Percentiles rank a stretch among this genome's conserved stretches.
Evolutionary conservation across 2,329 filamentous ascomycete genomes (phyloP).

Genomic region (Paecilomyces fulvus): DNA sequence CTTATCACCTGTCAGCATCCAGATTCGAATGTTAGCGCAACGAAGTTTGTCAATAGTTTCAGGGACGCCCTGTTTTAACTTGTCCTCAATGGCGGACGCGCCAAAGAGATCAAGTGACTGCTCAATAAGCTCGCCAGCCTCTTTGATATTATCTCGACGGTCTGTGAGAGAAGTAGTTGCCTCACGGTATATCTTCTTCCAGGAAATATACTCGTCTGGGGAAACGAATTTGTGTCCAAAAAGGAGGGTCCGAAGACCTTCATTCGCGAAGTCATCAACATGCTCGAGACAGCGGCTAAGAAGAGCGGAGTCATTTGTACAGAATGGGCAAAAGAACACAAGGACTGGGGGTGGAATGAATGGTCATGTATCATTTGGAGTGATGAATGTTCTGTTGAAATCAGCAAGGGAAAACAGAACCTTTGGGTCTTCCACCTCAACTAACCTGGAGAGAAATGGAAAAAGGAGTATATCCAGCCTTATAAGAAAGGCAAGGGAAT

Average conservation of each 20-base stretch:
- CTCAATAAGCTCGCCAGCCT: conserved; percentile 65
- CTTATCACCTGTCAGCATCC: conserved; percentile 88
- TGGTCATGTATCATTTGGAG: no score
- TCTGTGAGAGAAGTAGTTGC: conserved; percentile 65
- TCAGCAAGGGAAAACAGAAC: no score
- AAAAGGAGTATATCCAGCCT: no score
- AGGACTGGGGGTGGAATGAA: no score
- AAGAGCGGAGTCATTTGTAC: neutral
- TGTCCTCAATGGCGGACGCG: conserved; percentile 76
- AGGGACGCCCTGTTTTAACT: conserved; percentile 72
- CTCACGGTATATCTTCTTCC: conserved; percentile 65
- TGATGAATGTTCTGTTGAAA: no score
- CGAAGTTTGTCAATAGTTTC: conserved; percentile 79
- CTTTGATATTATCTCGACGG: conserved; percentile 62
- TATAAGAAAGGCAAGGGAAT: no score
- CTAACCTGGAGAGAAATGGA: no score
- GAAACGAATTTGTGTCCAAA: conserved; percentile 64
- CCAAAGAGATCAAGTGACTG: conserved; percentile 63
- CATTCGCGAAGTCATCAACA: conserved; percentile 71
- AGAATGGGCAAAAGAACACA: no score
- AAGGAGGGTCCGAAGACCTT: conserved; percentile 67
- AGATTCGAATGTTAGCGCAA: conserved; percentile 76
- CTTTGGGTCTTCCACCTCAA: no score
- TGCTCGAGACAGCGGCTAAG: conserved; percentile 52
- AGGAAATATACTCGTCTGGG: conserved; percentile 58